These are phyloP conservation scores for Artomyces pyxidatus DNA, from an alignment of 768 basidiomycete species.

Conservation along the genomic window DNA sequence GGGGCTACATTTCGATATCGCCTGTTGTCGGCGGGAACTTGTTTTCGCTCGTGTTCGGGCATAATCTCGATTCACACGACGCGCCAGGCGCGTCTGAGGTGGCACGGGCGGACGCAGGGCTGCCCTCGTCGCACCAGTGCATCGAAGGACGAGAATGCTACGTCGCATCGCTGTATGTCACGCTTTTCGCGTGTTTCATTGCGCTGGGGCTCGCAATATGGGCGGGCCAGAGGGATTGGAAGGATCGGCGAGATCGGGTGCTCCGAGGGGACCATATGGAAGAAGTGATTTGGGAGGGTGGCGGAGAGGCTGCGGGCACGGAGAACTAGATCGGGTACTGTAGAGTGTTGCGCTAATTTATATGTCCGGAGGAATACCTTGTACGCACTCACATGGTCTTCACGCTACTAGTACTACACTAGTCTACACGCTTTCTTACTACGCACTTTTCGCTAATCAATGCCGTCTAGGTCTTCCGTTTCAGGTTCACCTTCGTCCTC, in stretches of 20 bases:
- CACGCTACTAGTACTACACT: neutral
- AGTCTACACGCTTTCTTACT: neutral
- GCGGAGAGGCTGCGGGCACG: neutral
- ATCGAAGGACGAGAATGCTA: conserved; percentile 20
- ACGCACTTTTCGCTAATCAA: conserved; percentile 1
- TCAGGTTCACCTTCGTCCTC: conserved; percentile 3
- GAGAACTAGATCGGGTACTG: too few species aligned
- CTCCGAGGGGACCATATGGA: neutral
- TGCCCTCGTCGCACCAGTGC: conserved; percentile 8
- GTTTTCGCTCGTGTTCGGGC: conserved; percentile 79
- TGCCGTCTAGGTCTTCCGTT: conserved; percentile 5
- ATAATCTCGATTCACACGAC: conserved; percentile 69
- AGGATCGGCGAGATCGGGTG: conserved; percentile 1
- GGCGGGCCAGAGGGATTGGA: conserved; percentile 19
- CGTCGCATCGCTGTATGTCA: conserved; percentile 17
- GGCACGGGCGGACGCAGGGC: neutral
- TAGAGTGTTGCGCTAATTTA: too few species aligned
- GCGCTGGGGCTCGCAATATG: conserved; percentile 17
- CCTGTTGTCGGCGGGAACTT: conserved; percentile 77
- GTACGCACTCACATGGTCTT: too few species aligned
- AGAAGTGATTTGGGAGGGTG: conserved; percentile 8
- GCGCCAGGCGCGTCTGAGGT: conserved; percentile 13
- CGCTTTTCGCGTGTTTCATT: conserved; percentile 16
- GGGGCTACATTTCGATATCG: conserved; percentile 69
- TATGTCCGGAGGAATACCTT: too few species aligned